Evolutionary conservation across 768 basidiomycete species (phyloP).

Genomic region (Leccinum imitatum): DNA sequence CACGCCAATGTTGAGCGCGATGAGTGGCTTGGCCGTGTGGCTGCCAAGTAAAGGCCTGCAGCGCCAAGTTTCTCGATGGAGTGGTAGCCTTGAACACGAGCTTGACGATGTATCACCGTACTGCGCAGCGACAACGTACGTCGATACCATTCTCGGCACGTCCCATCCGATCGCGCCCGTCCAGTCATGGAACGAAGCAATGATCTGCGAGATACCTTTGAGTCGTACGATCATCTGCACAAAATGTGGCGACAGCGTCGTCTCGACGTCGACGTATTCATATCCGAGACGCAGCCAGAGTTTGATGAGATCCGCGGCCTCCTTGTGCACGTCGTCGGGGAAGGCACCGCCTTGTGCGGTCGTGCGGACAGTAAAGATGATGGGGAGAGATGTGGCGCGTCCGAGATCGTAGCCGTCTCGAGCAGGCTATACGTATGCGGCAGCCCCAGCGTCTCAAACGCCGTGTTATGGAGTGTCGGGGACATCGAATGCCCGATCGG

Average conservation of each 20-base stretch:
- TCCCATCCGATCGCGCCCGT: constrained; percentile 84
- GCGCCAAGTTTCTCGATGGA: constrained; percentile 74
- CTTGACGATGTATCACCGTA: constrained; percentile 91
- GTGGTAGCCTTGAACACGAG: constrained; percentile 81
- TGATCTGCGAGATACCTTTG: constrained; percentile 75
- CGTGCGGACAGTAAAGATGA: constrained; percentile 91
- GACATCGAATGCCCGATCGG: constrained; percentile 91
- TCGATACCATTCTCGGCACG: constrained; percentile 61
- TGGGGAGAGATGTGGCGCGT: constrained; percentile 70
- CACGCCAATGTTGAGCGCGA: constrained; percentile 92
- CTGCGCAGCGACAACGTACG: constrained; percentile 61
- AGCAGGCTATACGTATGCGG: constrained; percentile 78
- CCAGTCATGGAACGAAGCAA: constrained; percentile 97
- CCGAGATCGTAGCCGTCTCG: constrained; percentile 67
- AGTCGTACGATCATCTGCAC: constrained; percentile 56
- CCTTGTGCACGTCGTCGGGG: constrained; percentile 72
- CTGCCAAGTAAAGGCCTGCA: constrained; percentile 68
- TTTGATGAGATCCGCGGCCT: constrained; percentile 71
- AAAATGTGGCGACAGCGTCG: constrained; percentile 62
- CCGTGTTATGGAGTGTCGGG: constrained; percentile 91
- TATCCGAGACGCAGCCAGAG: constrained; percentile 81
- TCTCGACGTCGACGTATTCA: constrained; percentile 93
- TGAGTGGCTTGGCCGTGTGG: constrained; percentile 70
- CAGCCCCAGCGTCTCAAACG: constrained; percentile 74
- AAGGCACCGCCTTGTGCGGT: constrained; percentile 88